Evolutionary conservation across 768 basidiomycete species (phyloP).

Genomic region (Russula brevipes): DNA sequence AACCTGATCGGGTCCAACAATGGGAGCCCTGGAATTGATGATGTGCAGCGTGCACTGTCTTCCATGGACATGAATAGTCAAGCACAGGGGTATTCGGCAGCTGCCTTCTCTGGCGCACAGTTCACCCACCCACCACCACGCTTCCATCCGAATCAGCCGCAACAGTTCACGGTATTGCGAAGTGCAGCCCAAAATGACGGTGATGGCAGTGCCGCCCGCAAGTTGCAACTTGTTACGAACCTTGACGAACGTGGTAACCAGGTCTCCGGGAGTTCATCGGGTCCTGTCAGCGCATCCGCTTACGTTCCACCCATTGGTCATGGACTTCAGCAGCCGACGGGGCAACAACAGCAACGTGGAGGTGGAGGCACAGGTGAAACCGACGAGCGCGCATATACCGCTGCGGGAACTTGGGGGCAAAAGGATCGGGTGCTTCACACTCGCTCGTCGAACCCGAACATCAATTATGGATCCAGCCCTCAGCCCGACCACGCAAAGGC

Average conservation of each 20-base stretch:
- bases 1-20: slow-evolving; percentile 28
- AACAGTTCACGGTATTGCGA: slow-evolving; percentile 43
- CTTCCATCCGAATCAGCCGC: slow-evolving; percentile 44
- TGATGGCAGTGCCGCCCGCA: slow-evolving; percentile 37
- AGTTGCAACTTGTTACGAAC: slow-evolving; percentile 57
- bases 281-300: slow-evolving; percentile 48
- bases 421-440: slow-evolving; percentile 53
- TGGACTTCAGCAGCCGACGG: slow-evolving; percentile 34
- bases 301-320: slow-evolving; percentile 44
- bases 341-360: slow-evolving; percentile 29
- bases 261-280: slow-evolving; percentile 36
- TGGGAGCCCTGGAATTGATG: slow-evolving; percentile 51
- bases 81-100: slow-evolving; percentile 30
- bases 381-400: slow-evolving; percentile 36
- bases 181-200: slow-evolving; percentile 37
- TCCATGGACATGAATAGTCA: slow-evolving; percentile 53
- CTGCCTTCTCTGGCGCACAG: slow-evolving; percentile 40
- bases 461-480: slow-evolving; percentile 50
- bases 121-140: slow-evolving; percentile 65
- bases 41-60: slow-evolving; percentile 70
- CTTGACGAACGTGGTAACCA: slow-evolving; percentile 60
- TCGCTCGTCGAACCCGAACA: slow-evolving; percentile 63
- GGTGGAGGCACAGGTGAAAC: slow-evolving; percentile 25
- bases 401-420: slow-evolving; percentile 55
- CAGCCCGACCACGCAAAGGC: slow-evolving; percentile 34